phyloP scores from a whole-genome alignment of 805 yeast species.

The Pichia deserticola region DNA sequence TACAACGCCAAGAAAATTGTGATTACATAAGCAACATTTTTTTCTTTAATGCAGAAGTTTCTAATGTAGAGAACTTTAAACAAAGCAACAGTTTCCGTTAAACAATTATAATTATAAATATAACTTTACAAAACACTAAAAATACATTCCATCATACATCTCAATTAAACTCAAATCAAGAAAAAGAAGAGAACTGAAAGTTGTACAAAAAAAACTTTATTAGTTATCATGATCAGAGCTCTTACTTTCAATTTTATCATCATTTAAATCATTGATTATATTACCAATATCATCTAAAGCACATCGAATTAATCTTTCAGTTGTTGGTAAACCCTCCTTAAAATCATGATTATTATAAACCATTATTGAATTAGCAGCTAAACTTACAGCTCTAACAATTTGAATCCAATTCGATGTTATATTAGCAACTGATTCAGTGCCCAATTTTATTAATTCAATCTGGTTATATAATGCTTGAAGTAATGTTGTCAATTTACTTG shows the following conservation, averaged over 20 bases:
- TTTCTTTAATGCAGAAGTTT: too few relatives aligned
- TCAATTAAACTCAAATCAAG: too few relatives aligned
- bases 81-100: too few relatives aligned
- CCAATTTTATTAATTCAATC: conserved; percentile 43
- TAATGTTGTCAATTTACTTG: conserved; percentile 38
- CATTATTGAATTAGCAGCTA: conserved; percentile 49
- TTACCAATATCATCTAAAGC: conserved; percentile 36
- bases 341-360: conserved; percentile 38
- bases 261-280: conserved; percentile 15
- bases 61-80: too few relatives aligned
- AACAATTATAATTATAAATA: too few relatives aligned
- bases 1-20: too few relatives aligned
- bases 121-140: too few relatives aligned
- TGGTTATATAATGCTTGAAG: conserved; percentile 43
- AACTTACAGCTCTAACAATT: conserved; percentile 50
- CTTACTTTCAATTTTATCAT: background rate
- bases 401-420: conserved; percentile 61
- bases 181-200: too few relatives aligned
- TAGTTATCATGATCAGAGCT: too few relatives aligned
- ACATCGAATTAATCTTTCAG: conserved; percentile 60
- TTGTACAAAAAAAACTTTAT: too few relatives aligned
- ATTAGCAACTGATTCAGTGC: conserved; percentile 51
- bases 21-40: too few relatives aligned
- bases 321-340: conserved; percentile 40
- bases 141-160: too few relatives aligned